phyloP scores from a whole-genome alignment of 306 rosid genomes.

The Luffa acutangula region DNA sequence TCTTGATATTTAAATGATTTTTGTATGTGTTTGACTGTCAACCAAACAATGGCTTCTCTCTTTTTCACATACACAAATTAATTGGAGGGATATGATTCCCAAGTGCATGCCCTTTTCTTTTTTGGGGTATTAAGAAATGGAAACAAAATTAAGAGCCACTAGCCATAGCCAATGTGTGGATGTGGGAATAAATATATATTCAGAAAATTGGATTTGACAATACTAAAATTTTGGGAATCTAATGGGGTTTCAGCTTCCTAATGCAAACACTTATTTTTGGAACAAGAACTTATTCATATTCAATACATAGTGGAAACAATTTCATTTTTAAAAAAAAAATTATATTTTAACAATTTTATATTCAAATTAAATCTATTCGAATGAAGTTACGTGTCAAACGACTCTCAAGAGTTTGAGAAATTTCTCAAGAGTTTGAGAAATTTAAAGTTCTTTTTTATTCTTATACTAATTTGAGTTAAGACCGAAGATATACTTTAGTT shows the following conservation, averaged over 20 bases:
- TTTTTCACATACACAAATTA: slow-evolving; percentile 15
- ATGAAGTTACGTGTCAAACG: background rate
- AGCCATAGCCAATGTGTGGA: slow-evolving; percentile 12
- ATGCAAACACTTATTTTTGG: slow-evolving; percentile 11
- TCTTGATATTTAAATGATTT: background rate
- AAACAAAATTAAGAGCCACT: slow-evolving; percentile 15
- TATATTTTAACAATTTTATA: background rate
- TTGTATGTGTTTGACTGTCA: background rate
- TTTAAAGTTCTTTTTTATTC: background rate
- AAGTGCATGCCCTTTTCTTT: background rate
- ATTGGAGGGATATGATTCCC: slow-evolving; percentile 27
- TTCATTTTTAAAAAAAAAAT: background rate
- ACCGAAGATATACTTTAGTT: background rate
- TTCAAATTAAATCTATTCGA: background rate
- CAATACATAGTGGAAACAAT: background rate
- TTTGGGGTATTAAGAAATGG: background rate
- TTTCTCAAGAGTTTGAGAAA: background rate
- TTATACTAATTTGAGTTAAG: too few species aligned
- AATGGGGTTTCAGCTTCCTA: slow-evolving; percentile 22
- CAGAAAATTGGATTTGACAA: background rate
- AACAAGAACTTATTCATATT: slow-evolving; percentile 14
- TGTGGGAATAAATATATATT: slow-evolving; percentile 12
- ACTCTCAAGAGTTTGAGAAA: background rate
- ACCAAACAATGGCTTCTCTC: background rate
- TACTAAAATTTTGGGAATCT: slow-evolving; percentile 23